These are phyloP conservation scores for Ophiocordyceps camponoti-rufipedis DNA, from an alignment of 2,329 filamentous ascomycete genomes.

Conservation along the genomic window DNA sequence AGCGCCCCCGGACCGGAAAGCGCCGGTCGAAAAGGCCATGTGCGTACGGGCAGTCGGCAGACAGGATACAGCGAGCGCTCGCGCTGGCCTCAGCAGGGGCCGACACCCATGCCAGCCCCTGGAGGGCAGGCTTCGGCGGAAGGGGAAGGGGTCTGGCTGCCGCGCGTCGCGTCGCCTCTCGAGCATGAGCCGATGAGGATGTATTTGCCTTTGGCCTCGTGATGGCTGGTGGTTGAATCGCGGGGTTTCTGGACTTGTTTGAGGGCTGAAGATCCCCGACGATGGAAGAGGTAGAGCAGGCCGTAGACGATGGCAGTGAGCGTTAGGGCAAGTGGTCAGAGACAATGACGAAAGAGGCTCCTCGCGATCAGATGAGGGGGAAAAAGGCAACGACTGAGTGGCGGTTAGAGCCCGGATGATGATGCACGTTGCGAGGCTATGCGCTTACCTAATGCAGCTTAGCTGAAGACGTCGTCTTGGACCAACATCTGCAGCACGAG, in stretches of 20 bases:
- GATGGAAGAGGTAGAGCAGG: too few species aligned
- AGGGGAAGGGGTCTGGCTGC: not conserved
- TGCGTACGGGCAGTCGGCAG: not conserved
- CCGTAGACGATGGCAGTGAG: too few species aligned
- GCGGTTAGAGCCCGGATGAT: not conserved
- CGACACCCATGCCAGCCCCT: not conserved
- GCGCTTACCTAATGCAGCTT: not conserved
- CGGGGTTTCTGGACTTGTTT: too few species aligned
- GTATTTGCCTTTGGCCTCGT: not conserved
- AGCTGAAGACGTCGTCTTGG: not conserved
- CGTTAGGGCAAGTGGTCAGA: not conserved
- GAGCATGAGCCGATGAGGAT: not conserved
- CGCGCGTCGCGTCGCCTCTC: not conserved
- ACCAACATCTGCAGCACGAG: not conserved
- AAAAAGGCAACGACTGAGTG: not conserved
- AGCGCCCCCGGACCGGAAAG: conserved; percentile 17
- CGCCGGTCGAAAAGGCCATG: conserved; percentile 12
- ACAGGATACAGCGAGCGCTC: not conserved
- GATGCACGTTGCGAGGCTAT: not conserved
- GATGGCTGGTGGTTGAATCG: not conserved
- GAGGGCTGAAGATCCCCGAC: too few species aligned
- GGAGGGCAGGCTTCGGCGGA: not conserved
- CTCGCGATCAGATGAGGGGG: not conserved
- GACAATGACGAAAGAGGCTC: not conserved
- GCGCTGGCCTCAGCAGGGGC: not conserved